Evolutionary conservation across 75 land plant genomes (phyloP).

Genomic region (Gnetum montanum): DNA sequence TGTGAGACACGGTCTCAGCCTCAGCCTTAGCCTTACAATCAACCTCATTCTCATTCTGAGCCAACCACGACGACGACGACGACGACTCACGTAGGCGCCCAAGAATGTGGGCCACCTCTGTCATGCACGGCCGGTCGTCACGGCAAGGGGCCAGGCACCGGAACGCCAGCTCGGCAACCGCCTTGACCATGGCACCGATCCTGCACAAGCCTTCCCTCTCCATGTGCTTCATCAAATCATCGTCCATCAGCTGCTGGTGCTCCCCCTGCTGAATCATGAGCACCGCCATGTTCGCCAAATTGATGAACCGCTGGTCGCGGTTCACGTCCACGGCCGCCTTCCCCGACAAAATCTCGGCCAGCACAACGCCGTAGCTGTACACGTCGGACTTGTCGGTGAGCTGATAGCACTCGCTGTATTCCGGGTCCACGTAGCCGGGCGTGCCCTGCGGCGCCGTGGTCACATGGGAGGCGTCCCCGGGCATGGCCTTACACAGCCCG

Average conservation of each 20-base stretch:
- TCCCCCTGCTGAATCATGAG: slow-evolving; percentile 80
- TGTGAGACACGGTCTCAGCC: no score
- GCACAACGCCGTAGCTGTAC: no score
- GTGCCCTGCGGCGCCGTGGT: slow-evolving; percentile 77
- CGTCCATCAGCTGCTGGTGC: slow-evolving; percentile 68
- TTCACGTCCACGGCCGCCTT: no score
- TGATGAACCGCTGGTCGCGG: no score
- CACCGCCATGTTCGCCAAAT: slow-evolving; percentile 86
- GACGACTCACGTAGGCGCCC: no score
- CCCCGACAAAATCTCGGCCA: no score
- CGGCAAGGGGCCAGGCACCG: slow-evolving; percentile 65
- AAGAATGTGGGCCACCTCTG: slow-evolving; percentile 61
- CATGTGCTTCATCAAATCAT: slow-evolving; percentile 72
- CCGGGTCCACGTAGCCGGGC: slow-evolving; percentile 85
- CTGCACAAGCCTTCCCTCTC: slow-evolving; percentile 66
- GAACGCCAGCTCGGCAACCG: slow-evolving; percentile 79
- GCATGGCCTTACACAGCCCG: slow-evolving; percentile 59
- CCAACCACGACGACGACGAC: no score
- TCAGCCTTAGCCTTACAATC: no score
- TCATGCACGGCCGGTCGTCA: slow-evolving; percentile 76
- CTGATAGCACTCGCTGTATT: slow-evolving; percentile 74
- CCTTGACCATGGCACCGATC: slow-evolving; percentile 30
- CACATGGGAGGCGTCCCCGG: slow-evolving; percentile 54
- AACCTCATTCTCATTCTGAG: no score
- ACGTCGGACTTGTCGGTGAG: no score